Base-by-base conservation (phyloP, 1,284 basidiomycete genomes). In the Cutaneotrichosporon dermatis region DNA sequence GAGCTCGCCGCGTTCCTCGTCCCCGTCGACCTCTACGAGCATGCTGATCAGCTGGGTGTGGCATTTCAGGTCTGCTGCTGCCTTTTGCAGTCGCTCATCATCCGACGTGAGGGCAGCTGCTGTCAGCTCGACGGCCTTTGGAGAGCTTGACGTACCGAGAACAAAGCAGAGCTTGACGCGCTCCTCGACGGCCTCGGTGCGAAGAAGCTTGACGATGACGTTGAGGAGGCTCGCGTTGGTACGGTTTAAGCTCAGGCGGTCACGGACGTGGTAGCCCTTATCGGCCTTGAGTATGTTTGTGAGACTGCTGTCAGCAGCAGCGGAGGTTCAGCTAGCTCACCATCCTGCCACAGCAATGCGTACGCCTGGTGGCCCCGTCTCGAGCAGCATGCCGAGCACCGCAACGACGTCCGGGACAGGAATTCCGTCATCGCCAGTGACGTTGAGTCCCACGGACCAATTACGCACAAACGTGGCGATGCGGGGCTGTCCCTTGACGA, bases 101-200 rank as follows among this genome's bases (percentile, higher is more conserved):
- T 92, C 90, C 6, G 82, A 80, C 1, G 90, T 84, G 0, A 93
- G 81, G 55, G 85, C 79, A 54, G 85, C 90, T 92, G 66, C 12
- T 55, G 49, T 25, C 36, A 57, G 51, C 33, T 15, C 25, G 25
- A 25, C 25, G 25, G 25, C 25, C 25, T 25, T 25, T 25, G 25
- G 25, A 25, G 25, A 25, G 25, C 25, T 25, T 25, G 25, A 25
- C 70, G 37, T 61, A 90, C 88, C 84, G 0, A 92, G 75, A 6
- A 86, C 82, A 67, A 87, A 88, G 70, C 88, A 90, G 0, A 88
- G 56, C 61, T 71, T 74, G 60, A 73, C 65, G 39, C 68, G 60
- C 40, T 75, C 73, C 54, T 75, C 73, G 16, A 66, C 41, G 1
- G 59, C 64, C 49, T 75, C 73, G 7, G 63, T 65, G 33, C 66